Percentiles rank a stretch among this genome's conserved stretches.
These are phyloP conservation scores for Clitopilus passeckerianus DNA, from an alignment of 768 basidiomycete genomes.

Conservation along the genomic window DNA sequence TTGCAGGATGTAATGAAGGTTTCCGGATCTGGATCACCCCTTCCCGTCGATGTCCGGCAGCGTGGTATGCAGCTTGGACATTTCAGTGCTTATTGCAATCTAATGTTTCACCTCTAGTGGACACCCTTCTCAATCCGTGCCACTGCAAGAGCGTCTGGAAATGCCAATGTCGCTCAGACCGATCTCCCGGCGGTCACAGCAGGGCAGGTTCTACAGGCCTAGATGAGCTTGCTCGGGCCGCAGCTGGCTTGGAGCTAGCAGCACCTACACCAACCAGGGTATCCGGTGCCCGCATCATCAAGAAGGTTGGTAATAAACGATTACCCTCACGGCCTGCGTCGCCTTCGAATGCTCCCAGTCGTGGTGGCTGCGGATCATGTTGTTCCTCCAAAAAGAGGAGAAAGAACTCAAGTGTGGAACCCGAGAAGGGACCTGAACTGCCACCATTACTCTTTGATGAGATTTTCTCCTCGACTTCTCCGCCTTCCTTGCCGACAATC, in stretches of 20 bases:
- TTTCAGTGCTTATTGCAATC: slow-evolving; percentile 5
- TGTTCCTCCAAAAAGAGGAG: slow-evolving; percentile 20
- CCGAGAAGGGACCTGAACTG: slow-evolving; percentile 32
- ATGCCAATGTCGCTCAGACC: slow-evolving; percentile 40
- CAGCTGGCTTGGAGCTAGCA: slow-evolving; percentile 23
- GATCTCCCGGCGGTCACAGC: slow-evolving; percentile 2
- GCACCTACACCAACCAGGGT: slow-evolving; percentile 10
- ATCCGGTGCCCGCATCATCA: background rate
- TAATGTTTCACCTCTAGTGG: slow-evolving; percentile 32
- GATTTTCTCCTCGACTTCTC: slow-evolving; percentile 16
- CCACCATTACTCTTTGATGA: slow-evolving; percentile 37
- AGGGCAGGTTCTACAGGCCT: slow-evolving; percentile 13
- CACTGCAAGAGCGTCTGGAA: slow-evolving; percentile 50
- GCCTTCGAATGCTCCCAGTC: slow-evolving; percentile 18
- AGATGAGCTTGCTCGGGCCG: slow-evolving; percentile 32
- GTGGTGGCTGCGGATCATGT: background rate
- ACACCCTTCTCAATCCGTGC: slow-evolving; percentile 61
- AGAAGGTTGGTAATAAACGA: slow-evolving; percentile 12
- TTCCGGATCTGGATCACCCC: slow-evolving; percentile 16
- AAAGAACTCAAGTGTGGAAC: slow-evolving; percentile 16
- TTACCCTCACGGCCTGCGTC: slow-evolving; percentile 22
- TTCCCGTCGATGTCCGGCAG: slow-evolving; percentile 41
- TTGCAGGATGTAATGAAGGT: slow-evolving; percentile 48
- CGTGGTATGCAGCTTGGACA: slow-evolving; percentile 31
- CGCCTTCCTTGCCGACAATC: slow-evolving; percentile 13